Evolutionary conservation across 805 yeast species (phyloP).

Genomic region (Metschnikowia amazonensis): DNA sequence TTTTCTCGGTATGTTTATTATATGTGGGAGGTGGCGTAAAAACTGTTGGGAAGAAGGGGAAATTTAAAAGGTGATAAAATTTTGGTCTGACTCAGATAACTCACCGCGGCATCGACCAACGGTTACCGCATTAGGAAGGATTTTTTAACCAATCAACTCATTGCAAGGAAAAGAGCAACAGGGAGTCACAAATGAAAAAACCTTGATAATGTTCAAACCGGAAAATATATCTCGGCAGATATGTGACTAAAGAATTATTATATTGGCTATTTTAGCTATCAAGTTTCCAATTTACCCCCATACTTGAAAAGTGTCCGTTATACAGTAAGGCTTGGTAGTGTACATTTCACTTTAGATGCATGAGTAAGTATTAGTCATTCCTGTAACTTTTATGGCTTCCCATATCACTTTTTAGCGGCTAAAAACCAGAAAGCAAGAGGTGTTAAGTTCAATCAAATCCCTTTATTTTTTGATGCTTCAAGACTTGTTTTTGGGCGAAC

Average conservation of each 20-base stretch:
- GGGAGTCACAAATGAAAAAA: too few species aligned
- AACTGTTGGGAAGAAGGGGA: slow-evolving; percentile 2
- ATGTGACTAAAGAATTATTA: neutral
- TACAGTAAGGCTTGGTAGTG: neutral
- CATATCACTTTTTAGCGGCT: too few species aligned
- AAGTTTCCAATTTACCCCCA: neutral
- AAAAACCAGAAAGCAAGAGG: too few species aligned
- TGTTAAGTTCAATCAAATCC: too few species aligned
- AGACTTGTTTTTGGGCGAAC: neutral
- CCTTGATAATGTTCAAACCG: neutral
- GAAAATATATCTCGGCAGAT: neutral
- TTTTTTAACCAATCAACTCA: slow-evolving; percentile 11
- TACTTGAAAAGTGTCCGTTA: neutral
- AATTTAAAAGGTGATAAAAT: slow-evolving; percentile 1
- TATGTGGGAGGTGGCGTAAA: neutral
- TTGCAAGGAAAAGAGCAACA: neutral
- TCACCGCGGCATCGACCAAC: slow-evolving; percentile 23
- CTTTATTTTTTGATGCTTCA: neutral
- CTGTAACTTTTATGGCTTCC: neutral
- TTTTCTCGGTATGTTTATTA: neutral
- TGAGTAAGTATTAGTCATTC: neutral
- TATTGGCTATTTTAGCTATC: neutral
- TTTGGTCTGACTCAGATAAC: slow-evolving; percentile 20
- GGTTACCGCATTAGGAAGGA: slow-evolving; percentile 18
- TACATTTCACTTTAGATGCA: neutral